These are phyloP conservation scores for Eucalyptus camaldulensis DNA, from an alignment of 345 rosid genomes.

Conservation along the genomic window DNA sequence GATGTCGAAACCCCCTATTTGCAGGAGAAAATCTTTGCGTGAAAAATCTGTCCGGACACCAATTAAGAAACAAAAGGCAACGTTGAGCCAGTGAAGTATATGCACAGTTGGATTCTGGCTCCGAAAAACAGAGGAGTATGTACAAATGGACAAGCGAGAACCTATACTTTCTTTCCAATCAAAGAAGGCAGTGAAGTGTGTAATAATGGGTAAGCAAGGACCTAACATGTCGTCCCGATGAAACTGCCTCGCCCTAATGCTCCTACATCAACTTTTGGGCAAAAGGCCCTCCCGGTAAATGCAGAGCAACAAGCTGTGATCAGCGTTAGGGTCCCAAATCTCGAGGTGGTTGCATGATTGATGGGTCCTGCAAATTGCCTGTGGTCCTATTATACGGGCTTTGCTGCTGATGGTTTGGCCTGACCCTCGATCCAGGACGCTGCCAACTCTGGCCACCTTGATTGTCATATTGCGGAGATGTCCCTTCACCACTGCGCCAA, in stretches of 20 bases:
- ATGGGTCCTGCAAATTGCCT: background rate
- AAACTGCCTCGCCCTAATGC: background rate
- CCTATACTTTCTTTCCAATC: background rate
- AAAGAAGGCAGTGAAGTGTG: background rate
- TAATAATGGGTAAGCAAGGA: background rate
- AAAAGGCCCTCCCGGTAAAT: background rate
- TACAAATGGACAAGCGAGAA: background rate
- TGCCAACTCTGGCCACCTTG: background rate
- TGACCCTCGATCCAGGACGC: background rate
- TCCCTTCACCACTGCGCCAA: background rate
- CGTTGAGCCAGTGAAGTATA: background rate
- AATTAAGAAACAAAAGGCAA: background rate
- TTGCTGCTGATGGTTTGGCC: background rate
- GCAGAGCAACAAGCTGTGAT: background rate
- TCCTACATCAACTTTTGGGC: background rate
- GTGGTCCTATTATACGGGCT: background rate
- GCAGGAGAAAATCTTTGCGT: background rate
- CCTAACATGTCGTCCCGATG: background rate
- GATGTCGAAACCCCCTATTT: background rate
- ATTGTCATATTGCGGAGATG: conserved; percentile 6
- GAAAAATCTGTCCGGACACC: background rate
- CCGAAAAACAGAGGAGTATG: background rate
- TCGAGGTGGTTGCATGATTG: background rate
- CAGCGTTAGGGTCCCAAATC: background rate
- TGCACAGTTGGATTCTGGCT: background rate